Conservation (phyloP, 805 yeast species). For the Candida xiaguanensis region DNA sequence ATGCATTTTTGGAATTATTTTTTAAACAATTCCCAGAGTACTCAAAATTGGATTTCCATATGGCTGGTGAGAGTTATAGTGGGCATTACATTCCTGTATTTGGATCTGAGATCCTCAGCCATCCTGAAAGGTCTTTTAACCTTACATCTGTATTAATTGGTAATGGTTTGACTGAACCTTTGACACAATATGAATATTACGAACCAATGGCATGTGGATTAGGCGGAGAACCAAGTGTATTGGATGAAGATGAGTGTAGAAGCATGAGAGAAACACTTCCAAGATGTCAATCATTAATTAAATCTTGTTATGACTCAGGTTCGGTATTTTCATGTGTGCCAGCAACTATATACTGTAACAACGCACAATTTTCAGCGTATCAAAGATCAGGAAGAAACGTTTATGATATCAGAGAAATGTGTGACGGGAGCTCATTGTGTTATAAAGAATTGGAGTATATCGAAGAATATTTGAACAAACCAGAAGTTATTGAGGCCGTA, state of each 20-base stretch:
- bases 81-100: slow-evolving; percentile 48
- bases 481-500: slow-evolving; percentile 70
- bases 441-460: slow-evolving; percentile 75
- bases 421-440: slow-evolving; percentile 69
- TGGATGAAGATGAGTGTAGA: slow-evolving; percentile 66
- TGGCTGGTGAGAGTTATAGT: slow-evolving; percentile 44
- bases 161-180: slow-evolving; percentile 86
- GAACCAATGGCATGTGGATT: slow-evolving; percentile 93
- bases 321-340: slow-evolving; percentile 86
- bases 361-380: slow-evolving; percentile 76
- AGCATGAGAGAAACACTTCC: slow-evolving; percentile 59
- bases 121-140: slow-evolving; percentile 42
- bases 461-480: slow-evolving; percentile 73
- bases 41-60: slow-evolving; percentile 26
- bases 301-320: slow-evolving; percentile 72
- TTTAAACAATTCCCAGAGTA: slow-evolving; percentile 33
- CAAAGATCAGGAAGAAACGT: slow-evolving; percentile 84
- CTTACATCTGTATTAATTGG: slow-evolving; percentile 83
- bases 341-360: slow-evolving; percentile 86
- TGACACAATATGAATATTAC: slow-evolving; percentile 72
- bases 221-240: slow-evolving; percentile 78
- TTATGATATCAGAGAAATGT: slow-evolving; percentile 79
- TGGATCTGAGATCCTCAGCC: slow-evolving; percentile 39
- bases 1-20: slow-evolving; percentile 35
- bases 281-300: slow-evolving; percentile 72